Conservation (phyloP, 2,329 filamentous ascomycete genomes). For the Cadophora gregata region DNA sequence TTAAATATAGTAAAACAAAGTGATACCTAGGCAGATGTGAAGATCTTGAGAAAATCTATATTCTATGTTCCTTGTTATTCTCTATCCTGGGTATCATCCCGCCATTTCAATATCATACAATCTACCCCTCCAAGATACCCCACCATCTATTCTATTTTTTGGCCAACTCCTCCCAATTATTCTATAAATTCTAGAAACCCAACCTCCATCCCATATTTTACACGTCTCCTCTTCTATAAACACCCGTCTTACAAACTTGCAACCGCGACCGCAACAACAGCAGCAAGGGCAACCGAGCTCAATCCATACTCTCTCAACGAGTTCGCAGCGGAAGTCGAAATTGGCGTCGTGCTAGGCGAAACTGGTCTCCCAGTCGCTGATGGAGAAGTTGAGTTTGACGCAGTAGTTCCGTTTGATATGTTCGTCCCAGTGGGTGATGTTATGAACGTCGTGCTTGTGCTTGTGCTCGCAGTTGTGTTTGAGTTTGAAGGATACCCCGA, state of each 20-base stretch:
- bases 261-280: conserved; percentile 1
- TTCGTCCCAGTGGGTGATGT: background rate
- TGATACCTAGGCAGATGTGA: no score
- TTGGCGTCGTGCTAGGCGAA: background rate
- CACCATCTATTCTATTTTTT: background rate
- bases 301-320: background rate
- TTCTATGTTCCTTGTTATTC: background rate
- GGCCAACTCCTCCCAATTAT: background rate
- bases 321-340: background rate
- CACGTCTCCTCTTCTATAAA: background rate
- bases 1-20: no score
- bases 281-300: background rate
- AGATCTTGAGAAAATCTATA: no score
- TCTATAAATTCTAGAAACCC: background rate
- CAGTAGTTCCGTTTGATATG: background rate
- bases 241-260: background rate
- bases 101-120: background rate
- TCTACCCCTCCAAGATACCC: background rate
- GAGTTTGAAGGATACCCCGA: background rate
- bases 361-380: background rate
- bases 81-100: conserved; percentile 1
- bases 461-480: background rate
- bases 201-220: background rate
- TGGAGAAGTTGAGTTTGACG: background rate
- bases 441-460: background rate